Percentiles rank a stretch among this genome's conserved stretches.
Evolutionary conservation across 1,139 yeast genomes (phyloP).

Genomic region (Pichia sp.): DNA sequence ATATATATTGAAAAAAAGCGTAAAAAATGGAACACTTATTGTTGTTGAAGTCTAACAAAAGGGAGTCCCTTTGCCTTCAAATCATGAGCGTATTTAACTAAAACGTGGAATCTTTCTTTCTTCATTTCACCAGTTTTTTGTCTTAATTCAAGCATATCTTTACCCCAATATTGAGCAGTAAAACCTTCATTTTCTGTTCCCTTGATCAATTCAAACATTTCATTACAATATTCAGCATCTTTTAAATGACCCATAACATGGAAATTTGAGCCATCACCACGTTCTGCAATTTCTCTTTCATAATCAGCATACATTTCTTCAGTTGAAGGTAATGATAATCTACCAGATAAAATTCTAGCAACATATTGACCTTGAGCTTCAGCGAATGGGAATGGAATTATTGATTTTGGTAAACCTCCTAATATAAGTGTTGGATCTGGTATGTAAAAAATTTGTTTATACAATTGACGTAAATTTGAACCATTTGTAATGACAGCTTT

Average conservation of each 20-base stretch:
- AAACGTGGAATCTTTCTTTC: slow-evolving; percentile 22
- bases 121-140: slow-evolving; percentile 21
- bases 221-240: slow-evolving; percentile 28
- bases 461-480: slow-evolving; percentile 30
- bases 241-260: slow-evolving; percentile 25
- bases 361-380: slow-evolving; percentile 42
- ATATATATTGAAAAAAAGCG: not conserved
- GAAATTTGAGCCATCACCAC: slow-evolving; percentile 26
- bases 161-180: slow-evolving; percentile 26
- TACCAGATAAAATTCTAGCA: slow-evolving; percentile 38
- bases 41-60: slow-evolving; percentile 16
- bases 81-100: slow-evolving; percentile 23
- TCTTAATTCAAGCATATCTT: slow-evolving; percentile 21
- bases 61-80: slow-evolving; percentile 21
- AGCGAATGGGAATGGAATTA: slow-evolving; percentile 42
- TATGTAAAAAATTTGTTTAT: slow-evolving; percentile 39
- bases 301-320: slow-evolving; percentile 30
- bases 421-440: slow-evolving; percentile 39
- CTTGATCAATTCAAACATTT: slow-evolving; percentile 21
- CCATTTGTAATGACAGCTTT: slow-evolving; percentile 32
- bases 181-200: slow-evolving; percentile 26
- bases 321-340: slow-evolving; percentile 32
- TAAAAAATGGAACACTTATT: not conserved
- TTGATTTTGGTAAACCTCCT: slow-evolving; percentile 34
- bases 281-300: slow-evolving; percentile 17